These are phyloP conservation scores for Fusarium vanettenii DNA, from an alignment of 2,329 filamentous ascomycete species.

Conservation along the genomic window DNA sequence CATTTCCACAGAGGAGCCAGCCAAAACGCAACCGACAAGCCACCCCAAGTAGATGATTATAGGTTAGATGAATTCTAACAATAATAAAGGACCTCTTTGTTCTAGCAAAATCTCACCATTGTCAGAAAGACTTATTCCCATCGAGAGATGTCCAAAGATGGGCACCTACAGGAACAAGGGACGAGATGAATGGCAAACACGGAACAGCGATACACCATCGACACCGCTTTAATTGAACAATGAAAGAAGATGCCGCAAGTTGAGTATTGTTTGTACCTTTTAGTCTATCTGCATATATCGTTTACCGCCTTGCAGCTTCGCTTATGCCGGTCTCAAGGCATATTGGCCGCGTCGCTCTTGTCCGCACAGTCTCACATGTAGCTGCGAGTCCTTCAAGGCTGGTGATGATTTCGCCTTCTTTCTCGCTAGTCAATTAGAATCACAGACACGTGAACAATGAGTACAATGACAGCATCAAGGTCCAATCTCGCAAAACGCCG, in stretches of 20 bases:
- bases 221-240: not conserved
- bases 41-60: not conserved
- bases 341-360: not conserved
- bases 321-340: not conserved
- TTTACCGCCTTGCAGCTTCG: not conserved
- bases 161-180: not conserved
- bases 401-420: too few relatives aligned
- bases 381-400: too few relatives aligned
- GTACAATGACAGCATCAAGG: not conserved
- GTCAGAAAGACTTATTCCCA: not conserved
- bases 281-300: not conserved
- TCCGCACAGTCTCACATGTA: not conserved
- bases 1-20: not conserved
- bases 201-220: not conserved
- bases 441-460: not conserved
- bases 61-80: rapidly evolving
- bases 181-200: not conserved
- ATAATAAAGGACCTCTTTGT: not conserved
- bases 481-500: not conserved
- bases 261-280: not conserved
- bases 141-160: not conserved
- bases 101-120: not conserved
- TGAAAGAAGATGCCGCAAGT: rapidly evolving
- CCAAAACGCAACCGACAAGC: not conserved
- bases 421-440: too few relatives aligned